phyloP scores from a whole-genome alignment of 306 rosid species.

The Inga laurina region DNA sequence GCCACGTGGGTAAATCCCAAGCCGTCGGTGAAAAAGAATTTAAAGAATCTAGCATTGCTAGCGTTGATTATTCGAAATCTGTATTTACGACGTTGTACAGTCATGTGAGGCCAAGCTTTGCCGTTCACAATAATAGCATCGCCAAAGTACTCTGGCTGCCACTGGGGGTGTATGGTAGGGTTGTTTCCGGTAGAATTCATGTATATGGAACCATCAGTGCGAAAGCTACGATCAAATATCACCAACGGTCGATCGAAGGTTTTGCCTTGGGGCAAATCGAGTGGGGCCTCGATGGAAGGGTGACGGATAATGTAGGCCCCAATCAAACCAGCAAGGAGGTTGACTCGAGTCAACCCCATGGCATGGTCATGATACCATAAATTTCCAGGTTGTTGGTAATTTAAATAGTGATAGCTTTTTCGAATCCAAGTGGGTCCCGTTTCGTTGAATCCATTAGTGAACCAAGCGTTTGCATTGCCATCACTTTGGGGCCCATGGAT shows the following conservation, averaged over 20 bases:
- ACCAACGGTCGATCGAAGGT: conserved; percentile 58
- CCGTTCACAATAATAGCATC: conserved; percentile 81
- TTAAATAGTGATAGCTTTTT: conserved; percentile 51
- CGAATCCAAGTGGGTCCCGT: conserved; percentile 61
- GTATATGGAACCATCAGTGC: conserved; percentile 64
- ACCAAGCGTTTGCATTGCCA: conserved; percentile 72
- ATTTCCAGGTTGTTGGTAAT: conserved; percentile 74
- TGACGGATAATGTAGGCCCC: conserved; percentile 68
- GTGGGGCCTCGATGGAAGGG: conserved; percentile 48
- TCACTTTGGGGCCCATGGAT: conserved; percentile 66
- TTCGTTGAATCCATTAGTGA: conserved; percentile 43
- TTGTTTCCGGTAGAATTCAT: conserved; percentile 73
- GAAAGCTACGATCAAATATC: conserved; percentile 70
- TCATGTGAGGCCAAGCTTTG: conserved; percentile 77
- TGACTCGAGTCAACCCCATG: conserved; percentile 80
- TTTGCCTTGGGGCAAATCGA: conserved; percentile 46
- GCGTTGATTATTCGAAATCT: conserved; percentile 79
- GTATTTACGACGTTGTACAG: conserved; percentile 67
- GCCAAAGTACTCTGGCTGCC: conserved; percentile 61
- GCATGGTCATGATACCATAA: conserved; percentile 93
- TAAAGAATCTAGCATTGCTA: conserved; percentile 79
- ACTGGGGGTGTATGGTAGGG: conserved; percentile 78
- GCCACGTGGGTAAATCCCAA: conserved; percentile 63
- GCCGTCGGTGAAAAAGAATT: conserved; percentile 63
- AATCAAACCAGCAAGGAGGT: conserved; percentile 65